phyloP scores from a whole-genome alignment of 495 filamentous ascomycete species.

The Penicillium diatomitis region DNA sequence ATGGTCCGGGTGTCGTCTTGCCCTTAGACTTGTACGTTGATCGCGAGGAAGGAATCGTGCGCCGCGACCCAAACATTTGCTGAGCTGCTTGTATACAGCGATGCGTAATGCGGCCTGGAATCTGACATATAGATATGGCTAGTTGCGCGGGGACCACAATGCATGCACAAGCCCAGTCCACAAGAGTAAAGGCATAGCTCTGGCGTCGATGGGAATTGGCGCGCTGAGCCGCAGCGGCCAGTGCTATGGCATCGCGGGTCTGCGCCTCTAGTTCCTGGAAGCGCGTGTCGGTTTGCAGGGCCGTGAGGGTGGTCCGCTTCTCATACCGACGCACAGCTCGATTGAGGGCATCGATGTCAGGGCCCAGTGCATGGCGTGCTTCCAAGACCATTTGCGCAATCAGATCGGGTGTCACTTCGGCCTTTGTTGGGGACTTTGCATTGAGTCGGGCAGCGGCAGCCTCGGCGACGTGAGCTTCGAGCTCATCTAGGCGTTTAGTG shows the following conservation, averaged over 20 bases:
- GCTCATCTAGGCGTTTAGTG: conserved; percentile 52
- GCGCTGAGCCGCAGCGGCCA: conserved; percentile 67
- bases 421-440: conserved; percentile 5
- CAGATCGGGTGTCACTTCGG: conserved; percentile 19
- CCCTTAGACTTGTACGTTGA: background rate
- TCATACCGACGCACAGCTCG: conserved; percentile 91
- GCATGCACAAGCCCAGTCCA: conserved; percentile 22
- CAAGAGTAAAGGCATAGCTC: conserved; percentile 14
- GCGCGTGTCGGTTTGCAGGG: conserved; percentile 65
- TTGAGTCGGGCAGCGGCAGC: conserved; percentile 21
- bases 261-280: conserved; percentile 60
- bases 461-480: conserved; percentile 54
- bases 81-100: conserved; percentile 10
- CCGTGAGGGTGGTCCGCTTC: conserved; percentile 66
- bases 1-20: background rate
- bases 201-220: conserved; percentile 10
- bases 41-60: background rate
- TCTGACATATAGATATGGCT: conserved; percentile 11
- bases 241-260: conserved; percentile 65
- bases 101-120: conserved; percentile 17
- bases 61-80: conserved; percentile 6
- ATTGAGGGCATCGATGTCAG: conserved; percentile 81
- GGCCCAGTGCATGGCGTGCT: conserved; percentile 56
- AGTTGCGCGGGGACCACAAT: conserved; percentile 22
- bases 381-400: conserved; percentile 47